phyloP scores from a whole-genome alignment of 2,329 filamentous ascomycete species.

The Bertia moriformis region DNA sequence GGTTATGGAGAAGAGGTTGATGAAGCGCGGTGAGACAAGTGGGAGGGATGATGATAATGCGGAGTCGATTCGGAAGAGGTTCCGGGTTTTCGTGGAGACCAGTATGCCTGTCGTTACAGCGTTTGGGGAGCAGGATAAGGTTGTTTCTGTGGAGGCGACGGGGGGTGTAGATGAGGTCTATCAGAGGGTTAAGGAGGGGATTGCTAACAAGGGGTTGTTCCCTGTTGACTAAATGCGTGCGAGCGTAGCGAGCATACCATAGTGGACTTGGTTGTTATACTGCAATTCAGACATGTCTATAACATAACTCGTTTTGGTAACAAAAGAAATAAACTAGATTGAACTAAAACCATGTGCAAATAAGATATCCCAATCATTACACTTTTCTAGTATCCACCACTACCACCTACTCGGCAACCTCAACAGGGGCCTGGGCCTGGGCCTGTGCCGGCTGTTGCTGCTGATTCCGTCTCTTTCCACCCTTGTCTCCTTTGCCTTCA shows the following conservation, averaged over 20 bases:
- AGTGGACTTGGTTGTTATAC: no score
- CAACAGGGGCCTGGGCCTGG: slow-evolving; percentile 13
- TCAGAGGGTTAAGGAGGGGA: slow-evolving; percentile 28
- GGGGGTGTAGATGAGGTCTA: slow-evolving; percentile 16
- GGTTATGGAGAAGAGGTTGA: slow-evolving; percentile 42
- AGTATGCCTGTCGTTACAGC: slow-evolving; percentile 53
- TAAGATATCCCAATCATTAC: slow-evolving; percentile 3
- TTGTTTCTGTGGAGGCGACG: slow-evolving; percentile 40
- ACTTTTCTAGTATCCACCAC: slow-evolving; percentile 1
- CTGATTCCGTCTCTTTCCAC: slow-evolving; percentile 9
- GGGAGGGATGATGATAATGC: slow-evolving; percentile 50
- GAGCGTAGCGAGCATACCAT: no score
- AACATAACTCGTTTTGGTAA: no score
- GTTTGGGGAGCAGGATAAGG: slow-evolving; percentile 38
- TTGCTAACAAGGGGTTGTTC: slow-evolving; percentile 15
- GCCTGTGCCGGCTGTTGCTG: slow-evolving; percentile 11
- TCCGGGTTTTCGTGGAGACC: slow-evolving; percentile 47
- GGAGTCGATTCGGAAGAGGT: slow-evolving; percentile 51
- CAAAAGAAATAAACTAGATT: slow-evolving; percentile 2
- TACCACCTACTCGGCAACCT: slow-evolving; percentile 12
- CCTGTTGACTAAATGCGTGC: no score
- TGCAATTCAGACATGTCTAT: no score
- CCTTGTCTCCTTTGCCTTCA: slow-evolving; percentile 5
- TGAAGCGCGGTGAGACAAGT: slow-evolving; percentile 48
- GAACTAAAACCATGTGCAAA: slow-evolving; percentile 3